Base-by-base conservation (phyloP, 352 stramenopile species). In the Chrysophaeum taylorii region DNA sequence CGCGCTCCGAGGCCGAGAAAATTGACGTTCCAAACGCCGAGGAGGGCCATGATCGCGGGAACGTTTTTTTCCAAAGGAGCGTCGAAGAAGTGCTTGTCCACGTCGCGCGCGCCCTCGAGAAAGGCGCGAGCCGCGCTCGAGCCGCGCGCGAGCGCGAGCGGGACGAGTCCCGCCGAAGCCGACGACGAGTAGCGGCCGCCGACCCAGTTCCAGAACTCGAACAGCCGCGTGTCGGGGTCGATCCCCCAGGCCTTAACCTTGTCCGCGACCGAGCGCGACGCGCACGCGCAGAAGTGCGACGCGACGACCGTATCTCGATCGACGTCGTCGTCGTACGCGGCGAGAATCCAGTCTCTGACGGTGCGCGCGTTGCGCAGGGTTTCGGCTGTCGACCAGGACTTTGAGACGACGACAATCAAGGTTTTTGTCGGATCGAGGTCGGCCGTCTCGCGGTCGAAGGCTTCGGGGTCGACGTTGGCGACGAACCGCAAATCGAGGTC, bases 141-240 rank as follows among this genome's bases (percentile, higher is more conserved):
- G 31, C 93, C 93, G 74, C 97, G 98, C 70, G 98, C 87, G 41
- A 99, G 86, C 72, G 90, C 92, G 39, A 99, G 86, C 23, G 94
- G 94, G 66, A 98, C 81, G 53, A 96, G 89, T 48, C 95, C 95
- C 14, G 96, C 94, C 36, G 92, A 66, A 9, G 57, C 15, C 16
- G 2, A 50, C 31, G 50, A 61, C 16, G 35, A 96, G 84, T 98
- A 99, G 71, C 94, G 85, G 33, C 95, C 95, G 50, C 95, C 95
- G 1, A 99, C 95, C 94, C 94, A 99, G 84, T 98, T 93, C 95
- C 95, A 99, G 80, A 99, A 98, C 66, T 89, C 87, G 74, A 99
- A 99, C 73, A 98, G 95, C 37, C 83, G 86, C 67, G 96, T 95
- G 42, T 92, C 86, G 36, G 87, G 87, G 79, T 97, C 90, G 71